Evolutionary conservation across 768 basidiomycete species (phyloP), one percentile per base, ranked within the genome.

Genomic region (Lentinula guzmanii): DNA sequence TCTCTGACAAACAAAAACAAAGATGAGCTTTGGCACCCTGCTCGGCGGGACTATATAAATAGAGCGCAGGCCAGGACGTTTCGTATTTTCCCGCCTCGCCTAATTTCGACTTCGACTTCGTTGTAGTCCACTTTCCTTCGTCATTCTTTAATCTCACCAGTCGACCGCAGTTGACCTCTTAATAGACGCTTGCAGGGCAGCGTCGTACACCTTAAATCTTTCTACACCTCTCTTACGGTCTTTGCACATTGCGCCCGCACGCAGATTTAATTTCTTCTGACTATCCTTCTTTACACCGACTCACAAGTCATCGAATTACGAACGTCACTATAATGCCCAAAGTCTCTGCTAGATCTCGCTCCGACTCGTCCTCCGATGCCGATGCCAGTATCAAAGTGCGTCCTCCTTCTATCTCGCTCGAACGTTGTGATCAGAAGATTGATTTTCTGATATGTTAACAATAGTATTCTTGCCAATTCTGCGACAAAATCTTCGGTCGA

Each of bases 401-500:
- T 34, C 18, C 33, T 9, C 31, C 3, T 33, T 34, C 51, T 31
- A 16, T n/a, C 7, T 33, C 15, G 33, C 34, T 34, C 1, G n/a
- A 43, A 43, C 16, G n/a, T 50, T 7, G 3, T 48, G 28, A 28
- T 28, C 28, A 28, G 28, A 28, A 28, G 3, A 28, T 28, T 2
- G 3, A n/a, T 50, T 11, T 52, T 21, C 24, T 34, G 15, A 28
- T 0, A 5, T 18, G 15, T 34, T 13, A 13, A 52, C 13, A 13
- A 41, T 35, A 80, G 76, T 76, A 70, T 69, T 60, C 61, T 53
- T 84, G 83, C 67, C 39, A 69, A 39, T 64, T 70, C 57, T 89
- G 86, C 72, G 31, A 50, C 5, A 86, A 80, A 65, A 58, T 66
- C 34, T 89, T 90, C 66, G 65, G 70, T 3, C 82, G 86, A 51